Percentiles rank a stretch among this genome's conserved stretches.
Evolutionary conservation across 2,329 filamentous ascomycete species (phyloP).

Genomic region (Fusarium miscanthi): DNA sequence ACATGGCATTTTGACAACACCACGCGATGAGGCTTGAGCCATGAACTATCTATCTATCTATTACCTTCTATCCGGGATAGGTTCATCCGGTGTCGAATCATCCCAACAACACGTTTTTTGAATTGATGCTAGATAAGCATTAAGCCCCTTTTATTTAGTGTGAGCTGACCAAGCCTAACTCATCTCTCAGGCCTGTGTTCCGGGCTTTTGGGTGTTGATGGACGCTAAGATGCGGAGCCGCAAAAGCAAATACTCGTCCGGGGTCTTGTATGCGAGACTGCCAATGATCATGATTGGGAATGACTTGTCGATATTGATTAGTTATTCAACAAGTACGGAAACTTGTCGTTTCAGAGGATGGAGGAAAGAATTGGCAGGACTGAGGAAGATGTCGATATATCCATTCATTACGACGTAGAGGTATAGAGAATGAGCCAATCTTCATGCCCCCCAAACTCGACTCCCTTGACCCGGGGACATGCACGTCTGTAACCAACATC

Average conservation of each 20-base stretch:
- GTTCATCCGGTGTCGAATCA: neutral
- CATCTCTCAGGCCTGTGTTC: neutral
- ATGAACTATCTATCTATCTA: neutral
- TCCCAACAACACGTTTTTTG: conserved; percentile 18
- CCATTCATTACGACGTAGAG: accelerated
- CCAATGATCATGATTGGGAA: neutral
- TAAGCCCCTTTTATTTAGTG: neutral
- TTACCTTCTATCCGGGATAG: conserved; percentile 12
- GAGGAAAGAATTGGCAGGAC: accelerated
- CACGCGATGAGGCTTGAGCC: neutral
- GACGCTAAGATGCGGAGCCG: conserved; percentile 25
- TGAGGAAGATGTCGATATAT: neutral
- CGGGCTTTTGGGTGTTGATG: neutral
- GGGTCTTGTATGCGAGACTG: neutral
- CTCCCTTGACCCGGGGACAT: neutral
- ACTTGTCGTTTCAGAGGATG: neutral
- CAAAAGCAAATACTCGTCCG: conserved; percentile 15
- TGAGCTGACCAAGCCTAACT: neutral
- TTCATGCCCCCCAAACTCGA: too few relatives aligned
- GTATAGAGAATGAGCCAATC: neutral
- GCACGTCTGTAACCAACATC: neutral
- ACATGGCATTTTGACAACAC: conserved; percentile 1
- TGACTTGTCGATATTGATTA: neutral
- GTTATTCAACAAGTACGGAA: neutral
- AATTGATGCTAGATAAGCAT: neutral